A percentile compares a stretch with the other conserved stretches of the same genome.
These are phyloP conservation scores for Ogataea sp. DNA, from an alignment of 805 yeast species.

Conservation along the genomic window DNA sequence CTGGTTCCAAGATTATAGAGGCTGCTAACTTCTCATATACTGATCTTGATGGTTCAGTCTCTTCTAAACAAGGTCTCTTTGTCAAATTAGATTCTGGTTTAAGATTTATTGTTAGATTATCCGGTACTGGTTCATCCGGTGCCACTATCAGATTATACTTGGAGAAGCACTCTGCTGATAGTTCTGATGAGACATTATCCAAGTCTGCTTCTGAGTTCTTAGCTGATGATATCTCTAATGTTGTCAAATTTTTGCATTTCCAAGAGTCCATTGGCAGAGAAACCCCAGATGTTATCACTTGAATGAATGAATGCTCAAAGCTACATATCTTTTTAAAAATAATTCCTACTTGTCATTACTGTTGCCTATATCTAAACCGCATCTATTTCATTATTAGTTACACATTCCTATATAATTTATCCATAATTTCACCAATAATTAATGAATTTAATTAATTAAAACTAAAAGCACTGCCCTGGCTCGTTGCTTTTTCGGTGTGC, in stretches of 20 bases:
- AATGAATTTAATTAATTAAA: too few relatives aligned
- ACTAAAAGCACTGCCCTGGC: too few relatives aligned
- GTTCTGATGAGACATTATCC: slow-evolving; percentile 32
- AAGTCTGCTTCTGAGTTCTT: slow-evolving; percentile 62
- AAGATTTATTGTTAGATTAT: slow-evolving; percentile 80
- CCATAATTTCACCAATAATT: too few relatives aligned
- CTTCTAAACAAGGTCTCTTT: slow-evolving; percentile 80
- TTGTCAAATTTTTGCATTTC: slow-evolving; percentile 63
- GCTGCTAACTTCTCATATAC: slow-evolving; percentile 89
- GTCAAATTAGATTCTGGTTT: slow-evolving; percentile 76
- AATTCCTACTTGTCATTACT: too few relatives aligned
- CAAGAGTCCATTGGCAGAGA: slow-evolving; percentile 69
- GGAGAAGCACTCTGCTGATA: slow-evolving; percentile 70
- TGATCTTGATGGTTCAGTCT: slow-evolving; percentile 89
- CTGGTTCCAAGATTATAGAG: slow-evolving; percentile 55
- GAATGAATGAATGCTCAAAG: slow-evolving; percentile 3
- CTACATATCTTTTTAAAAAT: too few relatives aligned
- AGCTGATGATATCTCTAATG: slow-evolving; percentile 49
- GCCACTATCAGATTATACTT: slow-evolving; percentile 92
- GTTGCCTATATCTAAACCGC: too few relatives aligned
- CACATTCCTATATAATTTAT: too few relatives aligned
- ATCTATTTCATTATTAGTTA: too few relatives aligned
- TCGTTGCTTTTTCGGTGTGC: too few relatives aligned
- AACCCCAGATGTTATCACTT: slow-evolving; percentile 86
- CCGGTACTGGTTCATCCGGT: slow-evolving; percentile 97